A percentile compares a stretch with the other conserved stretches of the same genome.
These are phyloP conservation scores for Trichoderma harzianum DNA, from an alignment of 2,329 filamentous ascomycete genomes.

Conservation along the genomic window DNA sequence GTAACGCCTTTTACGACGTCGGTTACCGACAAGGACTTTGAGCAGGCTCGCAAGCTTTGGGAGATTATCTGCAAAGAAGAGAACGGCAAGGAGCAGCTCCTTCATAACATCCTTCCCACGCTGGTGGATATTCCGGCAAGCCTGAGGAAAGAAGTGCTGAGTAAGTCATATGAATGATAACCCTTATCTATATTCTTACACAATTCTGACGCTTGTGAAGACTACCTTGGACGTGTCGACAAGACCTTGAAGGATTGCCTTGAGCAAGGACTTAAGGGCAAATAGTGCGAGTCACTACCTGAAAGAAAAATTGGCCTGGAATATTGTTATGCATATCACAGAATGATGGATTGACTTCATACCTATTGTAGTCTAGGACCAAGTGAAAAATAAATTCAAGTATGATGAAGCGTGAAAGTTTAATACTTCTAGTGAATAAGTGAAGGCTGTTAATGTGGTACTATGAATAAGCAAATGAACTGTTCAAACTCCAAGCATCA, in stretches of 20 bases:
- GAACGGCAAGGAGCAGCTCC: not conserved
- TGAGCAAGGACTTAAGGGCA: not conserved
- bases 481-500: not conserved
- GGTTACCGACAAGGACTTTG: conserved; percentile 48
- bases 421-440: not conserved
- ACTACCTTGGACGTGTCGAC: conserved; percentile 1
- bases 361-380: not conserved
- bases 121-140: not conserved
- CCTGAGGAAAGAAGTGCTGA: not conserved
- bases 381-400: not conserved
- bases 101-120: not conserved
- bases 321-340: not conserved
- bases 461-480: not conserved
- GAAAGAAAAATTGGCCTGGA: not conserved
- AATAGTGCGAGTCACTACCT: not conserved
- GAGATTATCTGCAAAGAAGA: conserved; percentile 38
- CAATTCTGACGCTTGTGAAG: not conserved
- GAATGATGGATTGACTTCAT: not conserved
- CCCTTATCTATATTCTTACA: not conserved
- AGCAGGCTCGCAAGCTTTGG: conserved; percentile 49
- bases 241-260: not conserved
- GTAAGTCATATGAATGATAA: not conserved
- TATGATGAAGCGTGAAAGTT: not conserved
- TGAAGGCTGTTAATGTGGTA: not conserved
- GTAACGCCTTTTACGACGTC: conserved; percentile 44